Percentiles rank a stretch among this genome's conserved stretches.
These are phyloP conservation scores for Allodekkera sacchari DNA, from an alignment of 805 yeast species.

Conservation along the genomic window DNA sequence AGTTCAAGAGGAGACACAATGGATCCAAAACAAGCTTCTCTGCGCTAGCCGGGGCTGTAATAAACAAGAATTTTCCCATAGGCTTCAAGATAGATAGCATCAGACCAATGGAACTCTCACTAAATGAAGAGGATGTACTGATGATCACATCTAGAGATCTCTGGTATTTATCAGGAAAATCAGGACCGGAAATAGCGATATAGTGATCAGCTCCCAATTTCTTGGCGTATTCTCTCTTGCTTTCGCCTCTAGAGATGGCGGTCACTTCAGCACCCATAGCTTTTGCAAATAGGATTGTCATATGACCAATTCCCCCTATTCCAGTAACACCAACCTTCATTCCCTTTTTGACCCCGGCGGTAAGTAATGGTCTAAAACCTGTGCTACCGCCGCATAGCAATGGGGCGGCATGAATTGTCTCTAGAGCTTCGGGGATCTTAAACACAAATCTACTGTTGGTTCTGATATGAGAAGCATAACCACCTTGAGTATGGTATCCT, in stretches of 20 bases:
- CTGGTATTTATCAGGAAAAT: slow-evolving; percentile 29
- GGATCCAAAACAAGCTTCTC: slow-evolving; percentile 24
- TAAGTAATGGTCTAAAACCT: slow-evolving; percentile 40
- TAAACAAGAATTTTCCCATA: slow-evolving; percentile 24
- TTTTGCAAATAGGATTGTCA: slow-evolving; percentile 43
- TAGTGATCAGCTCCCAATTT: slow-evolving; percentile 46
- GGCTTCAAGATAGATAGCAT: slow-evolving; percentile 21
- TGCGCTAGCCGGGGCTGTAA: slow-evolving; percentile 29
- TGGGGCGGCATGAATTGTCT: slow-evolving; percentile 38
- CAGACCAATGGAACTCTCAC: slow-evolving; percentile 20
- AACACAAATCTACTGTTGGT: slow-evolving; percentile 37
- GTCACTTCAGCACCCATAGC: slow-evolving; percentile 54
- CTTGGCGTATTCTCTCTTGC: slow-evolving; percentile 41
- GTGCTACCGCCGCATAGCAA: slow-evolving; percentile 52
- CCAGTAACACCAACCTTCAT: slow-evolving; percentile 42
- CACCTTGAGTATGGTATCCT: slow-evolving; percentile 39
- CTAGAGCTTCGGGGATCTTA: slow-evolving; percentile 38
- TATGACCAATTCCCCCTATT: slow-evolving; percentile 39
- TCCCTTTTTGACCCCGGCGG: slow-evolving; percentile 37
- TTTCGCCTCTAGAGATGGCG: slow-evolving; percentile 43
- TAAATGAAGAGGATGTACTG: slow-evolving; percentile 37
- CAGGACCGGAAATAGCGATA: slow-evolving; percentile 43
- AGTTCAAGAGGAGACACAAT: slow-evolving; percentile 27
- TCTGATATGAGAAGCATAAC: slow-evolving; percentile 41
- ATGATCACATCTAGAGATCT: slow-evolving; percentile 38